Evolutionary conservation across 352 stramenopile species (phyloP), one percentile per base, ranked within the genome.

Genomic region (Pythium rishiriense): DNA sequence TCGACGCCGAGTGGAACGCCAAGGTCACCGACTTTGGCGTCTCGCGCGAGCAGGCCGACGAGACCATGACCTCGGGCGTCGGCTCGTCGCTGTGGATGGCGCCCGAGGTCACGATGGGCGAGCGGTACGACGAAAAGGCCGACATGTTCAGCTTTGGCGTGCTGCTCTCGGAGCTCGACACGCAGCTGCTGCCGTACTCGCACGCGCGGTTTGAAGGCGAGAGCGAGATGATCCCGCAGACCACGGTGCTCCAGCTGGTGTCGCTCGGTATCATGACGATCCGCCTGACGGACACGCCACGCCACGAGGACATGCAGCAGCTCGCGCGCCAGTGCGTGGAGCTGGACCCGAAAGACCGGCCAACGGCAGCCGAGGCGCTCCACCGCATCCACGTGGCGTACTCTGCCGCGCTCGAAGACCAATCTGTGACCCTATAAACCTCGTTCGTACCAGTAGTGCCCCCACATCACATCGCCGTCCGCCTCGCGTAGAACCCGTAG

Each of bases 11-110:
- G 7, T 37, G 74, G 25, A 69, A 81, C 55, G 75, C 78, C 19
- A 89, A 89, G 55, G 52, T 87, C 29, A 80, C 67, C n/a, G 73
- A 83, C 41, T 85, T 83, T 69, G 77, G 77, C n/a, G 69, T 81
- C 12, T 74, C 67, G 3, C 47, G 67, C 4, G 55, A 66, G n/a
- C 54, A 51, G 6, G 15, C n/a, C 11, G 62, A 66, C 24, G 12
- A 54, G 14, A 74, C 67, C 25, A 69, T 72, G 59, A 72, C 66
- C 9, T 46, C 66, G 17, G 66, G 59, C 33, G 29, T 72, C 3
- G 66, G 66, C 12, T 59, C 66, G 0, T 55, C 25, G 24, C 55
- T 64, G 24, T 72, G 66, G 66, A 68, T 72, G 66, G 66, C 66
- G 3, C 66, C 66, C 1, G 59, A 72, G 47, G 75, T 83, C 24